Evolutionary conservation across 768 basidiomycete genomes (phyloP), one percentile per base, ranked within the genome.

Genomic region (Lentinula sp.): DNA sequence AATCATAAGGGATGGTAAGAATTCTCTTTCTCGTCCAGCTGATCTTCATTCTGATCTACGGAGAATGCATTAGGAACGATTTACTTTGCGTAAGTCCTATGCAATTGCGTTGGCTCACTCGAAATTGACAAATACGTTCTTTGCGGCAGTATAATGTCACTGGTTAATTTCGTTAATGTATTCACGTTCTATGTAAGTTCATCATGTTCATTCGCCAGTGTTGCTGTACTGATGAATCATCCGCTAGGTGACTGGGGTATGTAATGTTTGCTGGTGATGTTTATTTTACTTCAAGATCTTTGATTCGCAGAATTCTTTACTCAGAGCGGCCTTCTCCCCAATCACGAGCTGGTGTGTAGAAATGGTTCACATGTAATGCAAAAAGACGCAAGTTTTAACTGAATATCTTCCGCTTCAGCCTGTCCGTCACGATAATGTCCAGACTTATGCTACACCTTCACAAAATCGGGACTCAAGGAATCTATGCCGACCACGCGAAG

Each of bases 371-470:
- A 23, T 36, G 52, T 33, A 32, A 39, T 8, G 10, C 33, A 43
- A 16, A 43, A 13, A 43, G 9, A 20, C 53, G 20, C 35, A 13
- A 9, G 18, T 15, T 12, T 33, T 39, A 12, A 54, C 9, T n/a
- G 3, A 20, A 54, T 33, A 10, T 32, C 13, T 23, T 7, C 16
- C 4, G 6, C 32, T 33, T 12, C 28, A 56, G 56, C 33, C 7
- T 57, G 33, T 57, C 56, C 28, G 56, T 57, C n/a, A 45, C 56
- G 13, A 20, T 57, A 23, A 57, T 57, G 56, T 57, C 56, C 8
- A 39, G 56, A 32, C 41, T 57, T 0, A 57, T 57, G 56, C 28
- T 57, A 36, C 41, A 57, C 56, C 56, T 57, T 3, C 56, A 57
- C 42, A 28, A 57, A 57, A 57, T 57, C 42, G 42, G 18, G 13